phyloP scores from a whole-genome alignment of 306 rosid genomes.

The Prunus mume region DNA sequence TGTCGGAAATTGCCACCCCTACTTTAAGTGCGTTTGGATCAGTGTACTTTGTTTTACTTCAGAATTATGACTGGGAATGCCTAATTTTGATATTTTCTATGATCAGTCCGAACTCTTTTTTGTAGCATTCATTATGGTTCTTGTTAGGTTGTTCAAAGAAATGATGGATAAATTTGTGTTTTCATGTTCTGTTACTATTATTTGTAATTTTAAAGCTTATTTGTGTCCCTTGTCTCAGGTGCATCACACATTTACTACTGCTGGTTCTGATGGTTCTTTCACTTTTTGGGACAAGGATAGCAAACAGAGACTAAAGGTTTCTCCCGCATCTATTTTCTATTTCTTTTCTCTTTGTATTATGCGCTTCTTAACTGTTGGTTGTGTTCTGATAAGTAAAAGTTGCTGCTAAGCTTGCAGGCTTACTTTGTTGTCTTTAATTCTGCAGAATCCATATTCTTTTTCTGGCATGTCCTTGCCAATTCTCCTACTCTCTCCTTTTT shows the following conservation, averaged over 20 bases:
- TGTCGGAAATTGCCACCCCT: too few species aligned
- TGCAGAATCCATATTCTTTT: too few species aligned
- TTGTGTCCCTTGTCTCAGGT: conserved; percentile 45
- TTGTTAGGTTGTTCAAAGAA: background rate
- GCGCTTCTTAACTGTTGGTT: too few species aligned
- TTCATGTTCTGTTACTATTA: background rate
- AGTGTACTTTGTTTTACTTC: background rate
- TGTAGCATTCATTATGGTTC: background rate
- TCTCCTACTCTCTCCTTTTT: background rate
- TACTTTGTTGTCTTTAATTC: too few species aligned
- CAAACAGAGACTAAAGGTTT: conserved; percentile 93
- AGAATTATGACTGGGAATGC: background rate
- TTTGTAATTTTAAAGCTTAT: conserved; percentile 18
- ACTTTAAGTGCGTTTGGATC: too few species aligned
- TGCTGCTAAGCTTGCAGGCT: too few species aligned
- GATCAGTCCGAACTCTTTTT: background rate
- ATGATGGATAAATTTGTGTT: background rate
- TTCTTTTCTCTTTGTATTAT: background rate
- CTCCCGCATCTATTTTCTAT: conserved; percentile 3
- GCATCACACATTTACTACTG: conserved; percentile 95
- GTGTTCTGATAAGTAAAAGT: too few species aligned
- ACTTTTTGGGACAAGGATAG: conserved; percentile 98
- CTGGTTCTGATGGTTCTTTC: conserved; percentile 96
- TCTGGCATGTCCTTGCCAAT: background rate
- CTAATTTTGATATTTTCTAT: background rate